Evolutionary conservation across 1,284 basidiomycete genomes (phyloP).

Genomic region (Sphaerobolus stellatus): DNA sequence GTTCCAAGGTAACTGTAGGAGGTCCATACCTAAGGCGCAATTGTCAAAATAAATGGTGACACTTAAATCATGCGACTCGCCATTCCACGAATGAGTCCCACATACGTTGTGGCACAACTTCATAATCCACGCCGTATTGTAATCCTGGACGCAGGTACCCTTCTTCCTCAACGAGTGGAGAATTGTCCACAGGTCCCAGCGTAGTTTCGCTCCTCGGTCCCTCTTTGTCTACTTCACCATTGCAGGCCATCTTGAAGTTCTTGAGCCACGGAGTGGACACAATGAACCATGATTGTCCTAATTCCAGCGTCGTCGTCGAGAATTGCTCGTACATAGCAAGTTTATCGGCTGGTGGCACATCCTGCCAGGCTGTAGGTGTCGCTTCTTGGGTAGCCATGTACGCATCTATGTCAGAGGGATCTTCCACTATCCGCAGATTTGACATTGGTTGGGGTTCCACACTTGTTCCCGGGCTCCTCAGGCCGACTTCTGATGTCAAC

Average conservation of each 20-base stretch:
- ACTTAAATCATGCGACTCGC: conserved; percentile 40
- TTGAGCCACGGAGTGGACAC: conserved; percentile 71
- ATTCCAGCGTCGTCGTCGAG: conserved; percentile 48
- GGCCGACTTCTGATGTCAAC: conserved; percentile 23
- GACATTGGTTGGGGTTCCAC: conserved; percentile 40
- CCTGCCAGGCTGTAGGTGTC: conserved; percentile 28
- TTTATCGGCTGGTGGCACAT: conserved; percentile 45
- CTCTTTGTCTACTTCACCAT: conserved; percentile 64
- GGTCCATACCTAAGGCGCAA: conserved; percentile 64
- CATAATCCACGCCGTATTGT: conserved; percentile 72
- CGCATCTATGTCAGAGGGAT: conserved; percentile 51
- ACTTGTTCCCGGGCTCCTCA: conserved; percentile 43
- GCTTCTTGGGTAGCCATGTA: conserved; percentile 73
- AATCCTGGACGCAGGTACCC: conserved; percentile 45
- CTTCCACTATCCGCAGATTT: conserved; percentile 39
- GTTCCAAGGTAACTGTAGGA: conserved; percentile 53
- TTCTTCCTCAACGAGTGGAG: conserved; percentile 54
- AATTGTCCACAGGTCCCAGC: conserved; percentile 76
- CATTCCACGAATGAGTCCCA: conserved; percentile 72
- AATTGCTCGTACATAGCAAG: conserved; percentile 48
- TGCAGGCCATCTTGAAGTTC: conserved; percentile 70
- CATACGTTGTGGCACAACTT: conserved; percentile 71
- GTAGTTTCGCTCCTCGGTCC: conserved; percentile 59
- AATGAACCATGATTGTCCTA: conserved; percentile 79
- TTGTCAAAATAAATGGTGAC: conserved; percentile 4